phyloP scores from a whole-genome alignment of 352 stramenopile genomes.

The Poterioochromonas sp. region DNA sequence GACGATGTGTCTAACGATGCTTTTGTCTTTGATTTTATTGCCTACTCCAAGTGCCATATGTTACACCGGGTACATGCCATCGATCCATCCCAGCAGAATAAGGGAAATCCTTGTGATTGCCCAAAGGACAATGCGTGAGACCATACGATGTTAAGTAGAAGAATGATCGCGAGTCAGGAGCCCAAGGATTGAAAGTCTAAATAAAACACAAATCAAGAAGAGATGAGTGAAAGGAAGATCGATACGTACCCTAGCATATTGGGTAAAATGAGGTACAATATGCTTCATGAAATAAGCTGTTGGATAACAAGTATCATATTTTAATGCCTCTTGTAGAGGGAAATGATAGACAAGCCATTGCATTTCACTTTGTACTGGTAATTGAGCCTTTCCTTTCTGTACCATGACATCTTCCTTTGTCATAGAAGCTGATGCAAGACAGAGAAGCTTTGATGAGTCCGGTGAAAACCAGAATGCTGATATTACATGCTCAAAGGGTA shows the following conservation, averaged over 20 bases:
- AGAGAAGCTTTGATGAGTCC: background rate
- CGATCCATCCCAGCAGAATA: background rate
- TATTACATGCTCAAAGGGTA: background rate
- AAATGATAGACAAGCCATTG: conserved; percentile 1
- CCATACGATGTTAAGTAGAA: background rate
- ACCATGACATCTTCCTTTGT: background rate
- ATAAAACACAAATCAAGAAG: too few species aligned
- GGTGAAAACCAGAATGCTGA: conserved; percentile 16
- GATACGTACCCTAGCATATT: conserved; percentile 23
- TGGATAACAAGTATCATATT: background rate
- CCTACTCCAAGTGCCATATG: background rate
- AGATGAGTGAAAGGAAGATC: too few species aligned
- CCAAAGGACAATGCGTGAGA: background rate
- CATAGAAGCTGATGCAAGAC: background rate
- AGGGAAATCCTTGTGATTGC: too few species aligned
- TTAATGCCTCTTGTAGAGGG: background rate
- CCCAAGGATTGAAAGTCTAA: conserved; percentile 25
- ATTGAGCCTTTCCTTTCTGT: background rate
- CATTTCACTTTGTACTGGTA: background rate
- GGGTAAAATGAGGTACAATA: background rate
- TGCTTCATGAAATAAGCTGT: conserved; percentile 4
- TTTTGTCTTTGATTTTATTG: too few species aligned
- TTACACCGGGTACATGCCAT: background rate
- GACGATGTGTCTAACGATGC: too few species aligned
- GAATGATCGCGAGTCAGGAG: conserved; percentile 1